These are phyloP conservation scores for Leptographium flavum DNA, from an alignment of 2,329 filamentous ascomycete species.

Conservation along the genomic window DNA sequence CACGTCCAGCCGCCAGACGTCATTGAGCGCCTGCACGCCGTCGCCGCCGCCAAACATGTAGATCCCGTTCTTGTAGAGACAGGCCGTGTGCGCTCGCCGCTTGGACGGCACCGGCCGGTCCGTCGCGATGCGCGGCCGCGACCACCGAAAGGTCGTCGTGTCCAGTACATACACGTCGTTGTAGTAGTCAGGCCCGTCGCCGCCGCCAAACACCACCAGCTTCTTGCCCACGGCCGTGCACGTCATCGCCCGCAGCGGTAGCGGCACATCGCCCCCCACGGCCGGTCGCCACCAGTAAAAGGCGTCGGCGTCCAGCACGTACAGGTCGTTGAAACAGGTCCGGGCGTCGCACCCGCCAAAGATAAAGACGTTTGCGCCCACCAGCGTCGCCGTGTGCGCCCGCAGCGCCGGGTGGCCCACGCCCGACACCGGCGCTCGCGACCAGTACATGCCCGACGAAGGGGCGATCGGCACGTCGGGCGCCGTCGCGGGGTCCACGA, in stretches of 20 bases:
- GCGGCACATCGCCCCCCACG: conserved; percentile 49
- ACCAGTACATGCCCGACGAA: conserved; percentile 62
- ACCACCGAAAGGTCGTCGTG: conserved; percentile 55
- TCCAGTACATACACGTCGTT: conserved; percentile 62
- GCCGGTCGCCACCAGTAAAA: conserved; percentile 56
- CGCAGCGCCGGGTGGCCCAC: conserved; percentile 45
- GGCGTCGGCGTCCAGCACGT: conserved; percentile 54
- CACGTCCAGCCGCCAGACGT: conserved; percentile 60
- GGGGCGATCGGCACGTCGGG: conserved; percentile 48
- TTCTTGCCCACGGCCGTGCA: conserved; percentile 57
- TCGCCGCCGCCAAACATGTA: conserved; percentile 61
- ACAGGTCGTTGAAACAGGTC: conserved; percentile 55
- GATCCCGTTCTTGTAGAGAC: conserved; percentile 55
- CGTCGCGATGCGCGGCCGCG: conserved; percentile 43
- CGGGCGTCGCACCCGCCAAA: conserved; percentile 56
- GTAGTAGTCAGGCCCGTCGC: conserved; percentile 57
- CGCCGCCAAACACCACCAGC: conserved; percentile 54
- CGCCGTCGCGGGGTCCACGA: conserved; percentile 39
- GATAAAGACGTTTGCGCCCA: conserved; percentile 53
- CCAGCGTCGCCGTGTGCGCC: conserved; percentile 51
- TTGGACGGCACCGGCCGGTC: conserved; percentile 41
- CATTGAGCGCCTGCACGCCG: conserved; percentile 54
- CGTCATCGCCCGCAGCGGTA: conserved; percentile 55
- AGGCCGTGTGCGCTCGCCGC: conserved; percentile 55
- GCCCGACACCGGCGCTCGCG: conserved; percentile 48